These are phyloP conservation scores for Tardiomyces blankii DNA, from an alignment of 1,139 yeast species.

Conservation along the genomic window DNA sequence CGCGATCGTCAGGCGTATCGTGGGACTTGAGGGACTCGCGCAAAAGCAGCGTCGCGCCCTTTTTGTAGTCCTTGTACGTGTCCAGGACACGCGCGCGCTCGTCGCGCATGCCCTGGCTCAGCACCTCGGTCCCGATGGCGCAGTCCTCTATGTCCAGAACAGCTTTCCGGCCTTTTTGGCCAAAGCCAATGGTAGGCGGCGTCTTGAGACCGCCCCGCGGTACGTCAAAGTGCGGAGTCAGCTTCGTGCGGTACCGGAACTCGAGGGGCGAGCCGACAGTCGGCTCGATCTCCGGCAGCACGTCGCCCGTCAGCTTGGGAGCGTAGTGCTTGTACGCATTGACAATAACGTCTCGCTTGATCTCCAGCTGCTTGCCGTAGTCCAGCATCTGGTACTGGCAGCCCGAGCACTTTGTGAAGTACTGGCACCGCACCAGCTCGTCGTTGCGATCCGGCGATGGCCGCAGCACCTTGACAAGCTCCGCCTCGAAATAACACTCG, in stretches of 20 bases:
- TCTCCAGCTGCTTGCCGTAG: constrained; percentile 58
- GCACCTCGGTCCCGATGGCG: constrained; percentile 69
- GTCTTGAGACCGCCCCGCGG: constrained; percentile 40
- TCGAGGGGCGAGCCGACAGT: constrained; percentile 77
- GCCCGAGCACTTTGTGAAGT: constrained; percentile 79
- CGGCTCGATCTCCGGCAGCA: constrained; percentile 42
- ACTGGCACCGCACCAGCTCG: constrained; percentile 47
- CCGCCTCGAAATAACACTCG: constrained; percentile 65
- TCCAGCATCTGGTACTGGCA: constrained; percentile 82
- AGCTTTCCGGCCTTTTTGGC: constrained; percentile 63
- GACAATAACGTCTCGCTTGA: constrained; percentile 62
- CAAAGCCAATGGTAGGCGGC: constrained; percentile 79
- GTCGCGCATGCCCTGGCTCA: constrained; percentile 62
- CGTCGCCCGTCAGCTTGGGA: constrained; percentile 24
- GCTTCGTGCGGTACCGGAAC: constrained; percentile 74
- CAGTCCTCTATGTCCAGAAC: constrained; percentile 92
- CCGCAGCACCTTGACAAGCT: constrained; percentile 43
- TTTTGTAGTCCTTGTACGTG: constrained; percentile 44
- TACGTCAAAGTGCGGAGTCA: constrained; percentile 90
- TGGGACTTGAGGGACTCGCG: constrained; percentile 31
- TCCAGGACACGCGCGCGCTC: constrained; percentile 49
- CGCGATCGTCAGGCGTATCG: constrained; percentile 18
- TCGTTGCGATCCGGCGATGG: constrained; percentile 45
- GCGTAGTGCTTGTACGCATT: constrained; percentile 71
- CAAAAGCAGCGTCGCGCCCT: constrained; percentile 79